Evolutionary conservation across 176 grass and related monocot species (phyloP).

Genomic region (Triticum monococcum): DNA sequence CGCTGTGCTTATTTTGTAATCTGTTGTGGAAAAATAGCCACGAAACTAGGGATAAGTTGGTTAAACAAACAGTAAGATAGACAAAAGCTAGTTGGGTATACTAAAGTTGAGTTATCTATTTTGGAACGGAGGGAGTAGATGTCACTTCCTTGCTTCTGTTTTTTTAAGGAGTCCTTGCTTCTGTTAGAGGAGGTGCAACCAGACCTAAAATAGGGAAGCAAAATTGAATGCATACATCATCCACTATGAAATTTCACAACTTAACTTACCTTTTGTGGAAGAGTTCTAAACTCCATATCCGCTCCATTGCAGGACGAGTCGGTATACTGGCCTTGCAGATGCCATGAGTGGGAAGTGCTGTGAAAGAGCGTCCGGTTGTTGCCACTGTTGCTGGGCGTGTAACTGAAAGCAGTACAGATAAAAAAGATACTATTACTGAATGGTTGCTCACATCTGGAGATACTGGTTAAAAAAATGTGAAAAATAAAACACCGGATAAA

Average conservation of each 20-base stretch:
- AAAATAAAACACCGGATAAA: background rate
- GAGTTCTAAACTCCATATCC: constrained; percentile 57
- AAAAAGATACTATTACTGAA: background rate
- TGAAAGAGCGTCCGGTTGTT: constrained; percentile 20
- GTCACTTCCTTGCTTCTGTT: background rate
- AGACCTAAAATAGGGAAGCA: background rate
- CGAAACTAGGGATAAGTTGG: too few relatives aligned
- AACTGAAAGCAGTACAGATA: background rate
- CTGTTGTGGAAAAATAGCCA: background rate
- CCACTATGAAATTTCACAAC: background rate
- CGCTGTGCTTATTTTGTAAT: background rate
- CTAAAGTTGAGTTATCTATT: too few relatives aligned
- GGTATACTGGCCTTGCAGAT: constrained; percentile 26
- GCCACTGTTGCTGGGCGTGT: constrained; percentile 27
- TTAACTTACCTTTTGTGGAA: constrained; percentile 61
- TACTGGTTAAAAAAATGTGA: background rate
- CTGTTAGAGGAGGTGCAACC: background rate
- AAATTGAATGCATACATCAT: background rate
- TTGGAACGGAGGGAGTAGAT: background rate
- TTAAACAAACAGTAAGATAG: too few relatives aligned
- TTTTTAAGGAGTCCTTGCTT: background rate
- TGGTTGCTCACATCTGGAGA: background rate
- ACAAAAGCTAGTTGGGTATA: too few relatives aligned
- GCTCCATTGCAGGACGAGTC: constrained; percentile 43
- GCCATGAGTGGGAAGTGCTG: constrained; percentile 26